Base-by-base conservation (phyloP, 371 early-diverging fungal species). In the Lichtheimia ornata region DNA sequence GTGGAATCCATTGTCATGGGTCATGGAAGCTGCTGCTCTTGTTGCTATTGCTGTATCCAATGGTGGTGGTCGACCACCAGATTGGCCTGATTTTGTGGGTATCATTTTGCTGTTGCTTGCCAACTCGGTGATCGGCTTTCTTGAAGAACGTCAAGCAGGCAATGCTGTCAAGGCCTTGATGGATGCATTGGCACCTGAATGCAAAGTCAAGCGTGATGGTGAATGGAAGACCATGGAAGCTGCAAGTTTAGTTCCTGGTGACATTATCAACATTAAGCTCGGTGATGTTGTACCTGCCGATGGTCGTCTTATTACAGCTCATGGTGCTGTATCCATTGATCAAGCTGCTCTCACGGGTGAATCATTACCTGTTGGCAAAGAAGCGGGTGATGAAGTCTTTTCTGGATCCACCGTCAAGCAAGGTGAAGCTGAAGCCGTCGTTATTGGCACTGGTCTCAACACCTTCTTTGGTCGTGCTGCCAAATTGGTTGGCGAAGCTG, bases 401-500 rank as follows among this genome's bases (percentile, higher is more conserved):
- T 94, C 94, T 56, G 84, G 84, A 53, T 86, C 90, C 15, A 93
- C 95, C 20, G 94, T 96, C 62, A 94, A 95, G 81, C 94, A 95
- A 75, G 97, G 97, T 62, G 93, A 94, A 75, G 94, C 93, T 47
- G 84, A 84, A 68, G 96, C 94, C 43, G 81, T 95, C 18, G 93
- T 95, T 51, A 92, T 93, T 49, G 86, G 85, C 62, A 95, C 95
- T 49, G 96, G 96, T 52, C 63, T 84, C 62, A 87, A 89, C 74
- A 97, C 97, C 28, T 94, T 92, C 79, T 92, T 97, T 66, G 97
- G 97, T 59, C 89, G 88, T 67, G 95, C 95, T 58, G 94, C 93
- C 66, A 83, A 87, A 69, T 84, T 91, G 12, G 94, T 95, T 45
- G 85, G 89, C 53, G 81, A 86, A 56, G 87, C 92, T 61, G 86